Percentiles rank a stretch among this genome's conserved stretches.
These are phyloP conservation scores for sunflower (Helianthus annuus) DNA, from an alignment of 129 eudicot species.

Conservation along the genomic window HanXRQr2.0-SUNRISE NC_035434.2:168081017-168081516, in stretches of 20 bases:
- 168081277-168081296: conserved; percentile 51
- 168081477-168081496: no score
- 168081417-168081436: no score
- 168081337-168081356: conserved; percentile 83
- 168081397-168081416: no score
- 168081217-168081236: conserved; percentile 86
- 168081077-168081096: conserved; percentile 48
- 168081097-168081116: conserved; percentile 43
- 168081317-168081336: conserved; percentile 83
- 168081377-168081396: no score
- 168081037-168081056: neutral
- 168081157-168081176: conserved; percentile 98
- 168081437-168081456: no score
- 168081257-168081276: conserved; percentile 84
- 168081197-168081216: conserved; percentile 97
- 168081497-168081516: no score
- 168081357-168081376: conserved; percentile 39
- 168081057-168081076: conserved; percentile 16
- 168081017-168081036: neutral
- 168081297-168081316: conserved; percentile 77
- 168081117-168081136: conserved; percentile 35
- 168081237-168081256: conserved; percentile 82
- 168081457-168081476: no score
- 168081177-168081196: conserved; percentile 95
- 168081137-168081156: conserved; percentile 58